Evolutionary conservation across 495 filamentous ascomycete species (phyloP).

Genomic region (Physcia stellaris): DNA sequence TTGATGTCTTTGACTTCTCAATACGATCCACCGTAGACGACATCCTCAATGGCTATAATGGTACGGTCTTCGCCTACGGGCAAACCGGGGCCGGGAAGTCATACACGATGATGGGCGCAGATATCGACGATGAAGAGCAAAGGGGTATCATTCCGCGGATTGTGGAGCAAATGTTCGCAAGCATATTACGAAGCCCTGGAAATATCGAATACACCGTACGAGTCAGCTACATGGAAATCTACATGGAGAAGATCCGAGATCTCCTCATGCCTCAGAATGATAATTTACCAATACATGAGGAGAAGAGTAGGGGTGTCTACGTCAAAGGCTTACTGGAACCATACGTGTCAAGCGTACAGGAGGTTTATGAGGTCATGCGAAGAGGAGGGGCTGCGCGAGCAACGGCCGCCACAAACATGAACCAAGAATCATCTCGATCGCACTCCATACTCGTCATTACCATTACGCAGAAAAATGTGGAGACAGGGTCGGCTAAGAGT

Average conservation of each 20-base stretch:
- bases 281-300: constrained; percentile 92
- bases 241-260: constrained; percentile 98
- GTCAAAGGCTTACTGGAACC: constrained; percentile 92
- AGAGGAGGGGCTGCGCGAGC: constrained; percentile 77
- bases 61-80: constrained; percentile 96
- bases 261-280: constrained; percentile 83
- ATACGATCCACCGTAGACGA: constrained; percentile 94
- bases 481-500: constrained; percentile 91
- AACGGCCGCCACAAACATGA: constrained; percentile 99
- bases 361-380: constrained; percentile 96
- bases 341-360: constrained; percentile 88
- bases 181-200: constrained; percentile 75
- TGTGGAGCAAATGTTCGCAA: constrained; percentile 93
- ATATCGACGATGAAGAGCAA: constrained; percentile 80
- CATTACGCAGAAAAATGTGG: constrained; percentile 93
- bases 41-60: constrained; percentile 97
- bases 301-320: constrained; percentile 91
- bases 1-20: constrained; percentile 92
- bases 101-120: constrained; percentile 97
- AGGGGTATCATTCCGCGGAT: constrained; percentile 96
- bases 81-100: constrained; percentile 98
- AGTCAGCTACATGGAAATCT: constrained; percentile 99
- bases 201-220: constrained; percentile 97
- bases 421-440: constrained; percentile 94
- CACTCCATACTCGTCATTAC: constrained; percentile 98